A percentile compares a stretch with the other conserved stretches of the same genome.
Conservation (phyloP, 371 early-diverging fungal species). For the Nematocida ausubeli region DNA sequence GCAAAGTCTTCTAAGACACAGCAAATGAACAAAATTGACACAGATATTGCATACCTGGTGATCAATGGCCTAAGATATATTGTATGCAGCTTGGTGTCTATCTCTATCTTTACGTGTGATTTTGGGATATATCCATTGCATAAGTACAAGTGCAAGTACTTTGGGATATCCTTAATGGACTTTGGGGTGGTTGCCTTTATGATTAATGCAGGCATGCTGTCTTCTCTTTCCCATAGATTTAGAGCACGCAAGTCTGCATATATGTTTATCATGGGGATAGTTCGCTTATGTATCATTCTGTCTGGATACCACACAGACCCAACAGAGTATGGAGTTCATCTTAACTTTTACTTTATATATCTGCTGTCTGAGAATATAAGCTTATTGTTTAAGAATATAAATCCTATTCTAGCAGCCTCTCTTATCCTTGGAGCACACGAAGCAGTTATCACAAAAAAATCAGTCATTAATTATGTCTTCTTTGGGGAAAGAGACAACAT, state of each 20-base stretch:
- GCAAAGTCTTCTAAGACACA: no score
- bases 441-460: neutral
- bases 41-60: neutral
- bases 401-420: constrained; percentile 10
- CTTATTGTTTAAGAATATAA: constrained; percentile 9
- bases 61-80: constrained; percentile 41
- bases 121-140: constrained; percentile 57
- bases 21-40: neutral
- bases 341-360: constrained; percentile 68
- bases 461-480: constrained; percentile 10
- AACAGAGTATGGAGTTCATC: constrained; percentile 65
- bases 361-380: constrained; percentile 40
- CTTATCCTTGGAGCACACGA: constrained; percentile 40
- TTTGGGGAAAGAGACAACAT: constrained; percentile 47
- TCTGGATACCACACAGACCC: constrained; percentile 62
- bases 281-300: constrained; percentile 49
- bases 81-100: constrained; percentile 44
- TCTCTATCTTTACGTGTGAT: constrained; percentile 66
- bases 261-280: constrained; percentile 57
- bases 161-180: constrained; percentile 66
- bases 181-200: constrained; percentile 66
- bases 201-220: constrained; percentile 59
- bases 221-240: constrained; percentile 1
- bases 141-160: constrained; percentile 58
- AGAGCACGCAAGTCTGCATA: constrained; percentile 32